A percentile compares a stretch with the other conserved stretches of the same genome.
Evolutionary conservation across 129 eudicot species (phyloP).

Genomic region (Logfia minima): DNA sequence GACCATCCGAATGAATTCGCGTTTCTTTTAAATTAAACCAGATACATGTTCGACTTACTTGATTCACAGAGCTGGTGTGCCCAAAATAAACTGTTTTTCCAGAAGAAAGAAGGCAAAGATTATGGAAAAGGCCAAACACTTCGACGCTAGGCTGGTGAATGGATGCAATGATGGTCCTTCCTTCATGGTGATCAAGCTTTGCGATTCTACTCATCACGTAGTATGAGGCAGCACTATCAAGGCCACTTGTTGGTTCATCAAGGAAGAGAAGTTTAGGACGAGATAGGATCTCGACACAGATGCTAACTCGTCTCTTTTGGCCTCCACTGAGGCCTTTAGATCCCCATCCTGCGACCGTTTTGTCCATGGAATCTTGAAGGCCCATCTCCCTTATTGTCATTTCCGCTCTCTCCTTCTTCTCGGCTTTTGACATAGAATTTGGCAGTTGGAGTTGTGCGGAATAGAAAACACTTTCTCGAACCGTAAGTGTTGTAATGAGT

Average conservation of each 20-base stretch:
- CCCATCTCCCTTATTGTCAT: constrained; percentile 43
- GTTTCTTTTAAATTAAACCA: neutral
- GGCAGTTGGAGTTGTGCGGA: constrained; percentile 47
- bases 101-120: constrained; percentile 41
- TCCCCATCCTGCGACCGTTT: constrained; percentile 44
- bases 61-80: neutral
- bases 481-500: constrained; percentile 40
- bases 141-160: constrained; percentile 35
- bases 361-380: constrained; percentile 36
- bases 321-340: constrained; percentile 47
- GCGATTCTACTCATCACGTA: constrained; percentile 42
- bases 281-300: constrained; percentile 37
- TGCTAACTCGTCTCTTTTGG: constrained; percentile 44
- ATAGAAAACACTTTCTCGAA: constrained; percentile 39
- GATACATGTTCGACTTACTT: neutral
- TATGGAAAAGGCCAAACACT: constrained; percentile 42
- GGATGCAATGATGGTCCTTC: constrained; percentile 34
- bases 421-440: constrained; percentile 36
- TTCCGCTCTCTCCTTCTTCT: constrained; percentile 42
- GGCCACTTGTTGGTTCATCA: constrained; percentile 47
- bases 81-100: constrained; percentile 41
- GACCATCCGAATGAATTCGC: neutral
- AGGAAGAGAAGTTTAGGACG: constrained; percentile 36
- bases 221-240: constrained; percentile 43
- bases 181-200: constrained; percentile 27